Evolutionary conservation across 2,329 filamentous ascomycete genomes (phyloP), one percentile per base, ranked within the genome.

Genomic region (Neonectria ditissima): DNA sequence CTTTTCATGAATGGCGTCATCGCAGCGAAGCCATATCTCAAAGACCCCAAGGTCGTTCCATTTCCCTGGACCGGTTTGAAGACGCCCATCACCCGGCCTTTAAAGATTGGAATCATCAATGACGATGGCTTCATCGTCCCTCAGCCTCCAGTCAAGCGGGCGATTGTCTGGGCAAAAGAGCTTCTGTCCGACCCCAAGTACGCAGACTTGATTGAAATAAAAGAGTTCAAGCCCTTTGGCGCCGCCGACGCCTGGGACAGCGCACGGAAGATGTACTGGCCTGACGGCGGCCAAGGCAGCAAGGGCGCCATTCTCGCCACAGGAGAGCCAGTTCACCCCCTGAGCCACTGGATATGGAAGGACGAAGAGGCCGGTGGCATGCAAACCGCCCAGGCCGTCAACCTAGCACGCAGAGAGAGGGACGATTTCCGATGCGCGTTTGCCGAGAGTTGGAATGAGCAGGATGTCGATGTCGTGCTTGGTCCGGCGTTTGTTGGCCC

Each of bases 181-280:
- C 39, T 67, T 8, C 47, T 70, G 0, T 48, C 65, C 0, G 66
- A 73, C 11, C 69, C 74, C 5, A 67, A 67, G 2, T 55, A 66
- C 6, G 50, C 67, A 1, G 55, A 52, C 0, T 9, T 63, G 1
- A 41, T 82, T 9, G 70, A 78, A 32, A 47, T 82, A 10, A 81
- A 79, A 57, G 28, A 66, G 0, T 82, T 81, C 62, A 70, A 58
- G 2, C 75, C 78, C 0, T 75, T 73, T n/a, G 71, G 74, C 3
- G 69, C 71, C 1, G 67, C 68, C 24, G 66, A 80, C 18, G 76
- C 75, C 0, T 75, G 71, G 64, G 34, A 43, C 0, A 74, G 68
- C 68, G 79, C 82, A 66, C 65, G 75, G 51, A 65, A 65, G 4
- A 78, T 83, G 13, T 85, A 85, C 74, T 85, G 80, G 72, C 83